Evolutionary conservation across 345 rosid genomes (phyloP).

Genomic region (Eucalyptus microcorys): DNA sequence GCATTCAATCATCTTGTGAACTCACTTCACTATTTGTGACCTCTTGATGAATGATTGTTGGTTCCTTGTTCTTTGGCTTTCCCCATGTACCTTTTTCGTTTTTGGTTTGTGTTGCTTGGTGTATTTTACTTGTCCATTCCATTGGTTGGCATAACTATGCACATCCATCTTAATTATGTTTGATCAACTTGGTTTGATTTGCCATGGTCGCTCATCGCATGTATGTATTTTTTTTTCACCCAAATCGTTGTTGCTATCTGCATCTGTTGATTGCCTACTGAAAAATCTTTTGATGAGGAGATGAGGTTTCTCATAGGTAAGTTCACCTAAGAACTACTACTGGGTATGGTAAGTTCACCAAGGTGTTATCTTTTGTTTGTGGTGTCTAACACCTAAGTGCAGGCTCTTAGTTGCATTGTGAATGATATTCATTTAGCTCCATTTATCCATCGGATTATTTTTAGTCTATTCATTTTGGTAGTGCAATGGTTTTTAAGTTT

Average conservation of each 20-base stretch:
- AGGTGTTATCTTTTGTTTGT: no score
- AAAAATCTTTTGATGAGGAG: not conserved
- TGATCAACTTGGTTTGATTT: not conserved
- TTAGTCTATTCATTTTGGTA: no score
- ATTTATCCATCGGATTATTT: no score
- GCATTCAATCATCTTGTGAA: no score
- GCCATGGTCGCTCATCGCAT: not conserved
- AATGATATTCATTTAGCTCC: no score
- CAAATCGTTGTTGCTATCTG: not conserved
- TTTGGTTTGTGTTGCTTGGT: not conserved
- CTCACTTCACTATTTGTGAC: not conserved
- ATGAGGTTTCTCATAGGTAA: not conserved
- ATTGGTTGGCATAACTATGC: not conserved
- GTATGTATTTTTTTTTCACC: not conserved
- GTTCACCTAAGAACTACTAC: not conserved
- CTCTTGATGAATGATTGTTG: not conserved
- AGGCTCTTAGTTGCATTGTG: no score
- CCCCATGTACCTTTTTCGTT: not conserved
- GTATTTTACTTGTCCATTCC: not conserved
- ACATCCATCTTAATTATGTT: not conserved
- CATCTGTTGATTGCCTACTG: not conserved
- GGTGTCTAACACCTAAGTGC: not conserved
- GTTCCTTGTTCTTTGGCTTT: not conserved
- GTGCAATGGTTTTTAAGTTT: no score
- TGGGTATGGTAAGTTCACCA: no score